Evolutionary conservation across 192 early-diverging fungal genomes (phyloP), one percentile per base, ranked within the genome.

Genomic region (Linderina pennispora): DNA sequence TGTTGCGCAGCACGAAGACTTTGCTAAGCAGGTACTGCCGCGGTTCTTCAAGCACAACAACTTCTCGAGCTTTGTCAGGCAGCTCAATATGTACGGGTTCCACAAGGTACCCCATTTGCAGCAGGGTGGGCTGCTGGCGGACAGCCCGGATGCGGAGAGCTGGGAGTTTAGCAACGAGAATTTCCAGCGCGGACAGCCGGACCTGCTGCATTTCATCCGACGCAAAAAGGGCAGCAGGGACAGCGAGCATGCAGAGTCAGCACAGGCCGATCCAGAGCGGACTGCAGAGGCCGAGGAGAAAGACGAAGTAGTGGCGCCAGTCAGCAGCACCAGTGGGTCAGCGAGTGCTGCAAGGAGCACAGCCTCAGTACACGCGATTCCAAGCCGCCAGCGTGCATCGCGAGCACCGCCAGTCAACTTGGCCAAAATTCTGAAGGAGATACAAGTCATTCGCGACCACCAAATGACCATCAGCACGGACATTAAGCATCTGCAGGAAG

Each of bases 21-120:
- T 94, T 76, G 83, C 87, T 10, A 80, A 84, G 36, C 73, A 82
- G 36, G 85, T 94, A 15, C 65, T 94, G 25, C 91, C 92, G 17
- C 75, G 72, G 14, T 88, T 86, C 51, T 94, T 92, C 61, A 94
- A 94, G 64, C 92, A 94, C 77, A 86, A 82, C 65, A 94, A 92
- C 31, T 92, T 92, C 59, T 76, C 87, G 16, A 84, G 80, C 21
- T 94, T 93, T 80, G 91, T 93, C 1, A 82, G 91, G 19, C 92
- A 94, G 55, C 75, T 94, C 9, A 94, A 94, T 58, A 85, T 93
- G 86, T 94, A 99, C 55, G 96, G 90, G 11, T 99, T 99, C 52
- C 92, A 93, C 68, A 98, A 98, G 46, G 81, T 96, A 11, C 92
- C 91, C n/a, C 89, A 95, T 58, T 56, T 94, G 11, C 87, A 91